phyloP scores from a whole-genome alignment of 163 green algal species.

The Scenedesmus sp. region DNA sequence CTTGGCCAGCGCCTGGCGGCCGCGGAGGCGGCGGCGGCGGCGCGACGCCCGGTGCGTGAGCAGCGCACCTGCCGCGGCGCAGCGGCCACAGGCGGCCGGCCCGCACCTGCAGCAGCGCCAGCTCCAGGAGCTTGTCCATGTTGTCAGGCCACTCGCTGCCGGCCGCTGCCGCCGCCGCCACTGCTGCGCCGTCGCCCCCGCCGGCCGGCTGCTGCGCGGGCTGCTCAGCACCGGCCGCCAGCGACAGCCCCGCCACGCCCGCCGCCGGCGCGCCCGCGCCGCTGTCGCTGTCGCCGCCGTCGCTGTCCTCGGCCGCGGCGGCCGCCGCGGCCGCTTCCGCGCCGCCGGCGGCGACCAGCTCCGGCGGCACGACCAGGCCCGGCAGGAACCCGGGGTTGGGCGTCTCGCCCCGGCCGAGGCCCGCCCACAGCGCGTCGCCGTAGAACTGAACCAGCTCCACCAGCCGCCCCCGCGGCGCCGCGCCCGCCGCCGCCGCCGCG shows the following conservation, averaged over 20 bases:
- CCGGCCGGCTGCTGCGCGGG: constrained; percentile 9
- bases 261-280: too few relatives aligned
- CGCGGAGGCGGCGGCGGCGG: constrained; percentile 52
- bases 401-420: constrained; percentile 30
- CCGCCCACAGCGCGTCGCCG: constrained; percentile 59
- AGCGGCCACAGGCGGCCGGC: background rate
- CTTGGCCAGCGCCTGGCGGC: constrained; percentile 64
- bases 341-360: background rate
- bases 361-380: constrained; percentile 51
- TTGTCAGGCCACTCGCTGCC: constrained; percentile 43
- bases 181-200: background rate
- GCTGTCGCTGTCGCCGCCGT: background rate
- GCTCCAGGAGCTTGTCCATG: constrained; percentile 70
- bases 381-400: constrained; percentile 70
- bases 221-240: too few relatives aligned
- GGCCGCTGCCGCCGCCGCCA: constrained; percentile 1
- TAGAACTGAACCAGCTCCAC: constrained; percentile 61
- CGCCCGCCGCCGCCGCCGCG: background rate
- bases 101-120: constrained; percentile 56
- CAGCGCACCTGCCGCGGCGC: constrained; percentile 44
- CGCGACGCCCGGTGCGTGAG: constrained; percentile 58
- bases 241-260: too few relatives aligned
- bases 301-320: background rate
- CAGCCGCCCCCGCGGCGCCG: constrained; percentile 57
- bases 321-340: background rate